Evolutionary conservation across 768 basidiomycete species (phyloP), one percentile per base, ranked within the genome.

Genomic region (Tremella mesenterica): DNA sequence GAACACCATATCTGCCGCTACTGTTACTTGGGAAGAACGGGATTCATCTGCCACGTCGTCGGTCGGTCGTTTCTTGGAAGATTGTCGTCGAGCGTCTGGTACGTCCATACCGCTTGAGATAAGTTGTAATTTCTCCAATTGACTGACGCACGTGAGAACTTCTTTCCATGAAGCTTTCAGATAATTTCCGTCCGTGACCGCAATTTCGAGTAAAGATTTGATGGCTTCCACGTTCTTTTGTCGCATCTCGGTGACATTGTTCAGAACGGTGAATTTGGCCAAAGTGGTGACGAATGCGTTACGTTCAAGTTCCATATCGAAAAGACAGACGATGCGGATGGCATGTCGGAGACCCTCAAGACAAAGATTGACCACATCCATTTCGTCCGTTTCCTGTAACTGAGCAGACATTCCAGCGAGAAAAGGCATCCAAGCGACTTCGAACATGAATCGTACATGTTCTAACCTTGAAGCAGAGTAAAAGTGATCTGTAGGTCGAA

Each of bases 191-290:
- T 99, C 92, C n/a, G 82, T 85, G 34, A 93, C 85, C 14, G 95
- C 93, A 39, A 99, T 83, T 66, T 97, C 95, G 10, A 99, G 77
- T 48, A 99, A 78, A 2, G 88, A 76, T 74, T 96, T 97, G 76
- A 99, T 96, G 5, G 93, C 95, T 70, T 97, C 95, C 83, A 99
- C 95, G 69, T 97, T 97, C 78, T 97, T 97, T 29, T 88, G 80
- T 75, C 90, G 92, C 95, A 99, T 99, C 77, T 97, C 95, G 50
- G 91, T 90, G 4, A 97, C 76, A 68, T 99, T 97, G 73, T 88
- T 96, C 58, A 97, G 78, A 79, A 95, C 95, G 0, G 95, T 99
- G 73, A 97, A 96, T 72, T 97, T 99, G 31, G 80, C 84, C 18
- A 99, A 78, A 0, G 95, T 99, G 18, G 92, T 91, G 41, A 99